These are phyloP conservation scores for Boletus pseudo-olivaceus DNA, from an alignment of 768 basidiomycete species.

Conservation along the genomic window DNA sequence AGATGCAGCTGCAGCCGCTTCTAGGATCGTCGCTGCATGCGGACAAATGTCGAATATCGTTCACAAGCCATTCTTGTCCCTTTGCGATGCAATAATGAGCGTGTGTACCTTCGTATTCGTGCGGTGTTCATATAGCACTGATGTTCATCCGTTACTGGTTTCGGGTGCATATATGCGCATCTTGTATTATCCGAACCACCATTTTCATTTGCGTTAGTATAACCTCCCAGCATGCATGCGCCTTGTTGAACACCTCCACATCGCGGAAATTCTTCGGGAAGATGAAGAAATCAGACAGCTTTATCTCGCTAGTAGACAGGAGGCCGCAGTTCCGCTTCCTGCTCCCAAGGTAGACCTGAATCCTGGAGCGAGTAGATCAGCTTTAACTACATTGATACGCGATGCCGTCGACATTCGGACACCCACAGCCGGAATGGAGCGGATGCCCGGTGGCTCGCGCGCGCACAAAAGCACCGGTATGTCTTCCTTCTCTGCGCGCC, in stretches of 20 bases:
- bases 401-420: neutral
- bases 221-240: conserved; percentile 74
- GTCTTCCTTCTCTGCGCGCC: neutral
- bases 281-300: conserved; percentile 44
- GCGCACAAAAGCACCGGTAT: conserved; percentile 2
- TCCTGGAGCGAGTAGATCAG: neutral
- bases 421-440: neutral
- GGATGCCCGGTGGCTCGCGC: neutral
- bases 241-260: conserved; percentile 67
- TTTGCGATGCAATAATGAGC: conserved; percentile 70
- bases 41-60: conserved; percentile 65
- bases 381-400: neutral
- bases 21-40: conserved; percentile 63
- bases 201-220: conserved; percentile 41
- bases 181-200: neutral
- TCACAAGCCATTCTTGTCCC: conserved; percentile 63
- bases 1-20: conserved; percentile 54
- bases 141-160: neutral
- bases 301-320: conserved; percentile 41
- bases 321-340: neutral
- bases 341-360: neutral
- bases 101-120: conserved; percentile 38
- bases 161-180: conserved; percentile 14
- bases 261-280: conserved; percentile 65
- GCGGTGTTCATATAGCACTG: neutral